These are phyloP conservation scores for Dunaliella primolecta DNA, from an alignment of 139 green algal species.

Conservation along the genomic window DNA sequence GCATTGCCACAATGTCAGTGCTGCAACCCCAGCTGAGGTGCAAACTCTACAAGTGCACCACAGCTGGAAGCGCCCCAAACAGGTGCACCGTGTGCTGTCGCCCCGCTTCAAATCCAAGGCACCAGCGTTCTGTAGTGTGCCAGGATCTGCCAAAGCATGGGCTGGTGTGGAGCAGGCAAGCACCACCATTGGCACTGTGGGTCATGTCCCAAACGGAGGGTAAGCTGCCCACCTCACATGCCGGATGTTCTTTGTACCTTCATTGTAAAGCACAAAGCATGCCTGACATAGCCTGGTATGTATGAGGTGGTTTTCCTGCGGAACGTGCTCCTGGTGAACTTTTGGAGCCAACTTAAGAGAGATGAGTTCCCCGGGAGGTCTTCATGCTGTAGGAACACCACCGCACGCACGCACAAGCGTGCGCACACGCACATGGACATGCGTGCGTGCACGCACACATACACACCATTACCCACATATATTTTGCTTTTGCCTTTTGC, in stretches of 20 bases:
- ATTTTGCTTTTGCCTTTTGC: no score
- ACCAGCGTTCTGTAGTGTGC: background rate
- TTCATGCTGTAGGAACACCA: no score
- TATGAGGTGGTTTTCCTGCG: background rate
- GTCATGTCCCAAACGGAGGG: no score
- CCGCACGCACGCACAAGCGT: no score
- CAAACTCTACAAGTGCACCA: background rate
- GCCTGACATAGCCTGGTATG: background rate
- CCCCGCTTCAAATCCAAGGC: background rate
- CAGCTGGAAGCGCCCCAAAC: background rate
- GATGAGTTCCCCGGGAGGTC: no score
- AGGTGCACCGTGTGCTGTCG: background rate
- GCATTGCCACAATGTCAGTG: background rate
- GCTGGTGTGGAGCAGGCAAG: background rate
- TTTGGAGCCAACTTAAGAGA: no score
- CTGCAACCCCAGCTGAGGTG: background rate
- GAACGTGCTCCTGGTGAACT: background rate
- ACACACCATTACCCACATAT: no score
- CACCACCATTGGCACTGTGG: no score
- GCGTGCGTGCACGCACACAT: no score
- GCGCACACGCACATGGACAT: no score
- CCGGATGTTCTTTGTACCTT: no score
- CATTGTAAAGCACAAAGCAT: background rate
- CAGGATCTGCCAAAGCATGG: background rate
- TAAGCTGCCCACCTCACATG: no score